A percentile compares a stretch with the other conserved stretches of the same genome.
Conservation (phyloP, 208 protist genomes). For the Leishmania major region DNA sequence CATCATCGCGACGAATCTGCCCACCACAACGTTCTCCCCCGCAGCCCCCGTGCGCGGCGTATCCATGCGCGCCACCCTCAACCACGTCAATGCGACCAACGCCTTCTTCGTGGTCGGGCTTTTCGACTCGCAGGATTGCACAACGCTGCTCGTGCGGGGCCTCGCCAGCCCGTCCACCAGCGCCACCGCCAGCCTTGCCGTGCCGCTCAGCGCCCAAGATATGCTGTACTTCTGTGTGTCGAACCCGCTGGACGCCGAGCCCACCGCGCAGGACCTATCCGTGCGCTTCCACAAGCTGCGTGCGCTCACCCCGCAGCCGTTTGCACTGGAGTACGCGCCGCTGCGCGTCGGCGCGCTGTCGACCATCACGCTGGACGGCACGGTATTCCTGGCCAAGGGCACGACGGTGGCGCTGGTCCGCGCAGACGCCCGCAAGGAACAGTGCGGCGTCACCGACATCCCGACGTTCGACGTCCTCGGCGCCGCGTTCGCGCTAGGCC, state of each 20-base stretch:
- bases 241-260: slow-evolving; percentile 2
- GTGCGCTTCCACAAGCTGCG: slow-evolving; percentile 5
- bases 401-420: slow-evolving; percentile 9
- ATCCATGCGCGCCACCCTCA: not conserved
- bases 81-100: slow-evolving; percentile 1
- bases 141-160: not conserved
- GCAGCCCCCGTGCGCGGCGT: slow-evolving; percentile 15
- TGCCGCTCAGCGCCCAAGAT: not conserved
- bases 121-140: not conserved
- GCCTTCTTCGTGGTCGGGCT: not conserved
- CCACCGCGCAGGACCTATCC: not conserved
- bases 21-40: slow-evolving; percentile 27
- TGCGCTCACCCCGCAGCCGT: not conserved
- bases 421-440: not conserved
- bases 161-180: not conserved
- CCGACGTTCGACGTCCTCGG: slow-evolving; percentile 9
- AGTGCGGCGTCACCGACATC: not conserved
- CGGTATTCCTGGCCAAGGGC: slow-evolving; percentile 1
- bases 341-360: not conserved
- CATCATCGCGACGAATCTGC: slow-evolving; percentile 32
- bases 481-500: slow-evolving; percentile 7
- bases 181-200: not conserved
- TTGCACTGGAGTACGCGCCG: not conserved
- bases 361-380: slow-evolving; percentile 15
- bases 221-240: slow-evolving; percentile 6